A percentile compares a stretch with the other conserved stretches of the same genome.
Evolutionary conservation across 2,329 filamentous ascomycete species (phyloP).

Genomic region (Curvularia sp.): DNA sequence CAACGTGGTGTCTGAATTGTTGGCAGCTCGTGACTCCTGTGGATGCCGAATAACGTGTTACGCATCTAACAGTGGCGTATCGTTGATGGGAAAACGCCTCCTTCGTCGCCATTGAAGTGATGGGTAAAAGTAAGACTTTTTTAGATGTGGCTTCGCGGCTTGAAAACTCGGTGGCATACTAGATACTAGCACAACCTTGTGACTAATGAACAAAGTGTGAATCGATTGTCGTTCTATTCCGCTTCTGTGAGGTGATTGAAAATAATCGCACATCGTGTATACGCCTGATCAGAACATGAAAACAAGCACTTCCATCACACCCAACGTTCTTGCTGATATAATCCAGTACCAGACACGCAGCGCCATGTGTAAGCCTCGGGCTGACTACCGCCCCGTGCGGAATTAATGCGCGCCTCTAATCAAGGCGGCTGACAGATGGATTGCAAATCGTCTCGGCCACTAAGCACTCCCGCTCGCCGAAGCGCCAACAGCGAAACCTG

Average conservation of each 20-base stretch:
- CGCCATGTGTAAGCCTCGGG: background rate
- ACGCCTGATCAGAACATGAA: background rate
- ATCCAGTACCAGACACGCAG: background rate
- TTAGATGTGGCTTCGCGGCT: background rate
- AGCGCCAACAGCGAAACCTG: background rate
- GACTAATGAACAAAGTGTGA: background rate
- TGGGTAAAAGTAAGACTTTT: background rate
- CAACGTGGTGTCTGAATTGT: background rate
- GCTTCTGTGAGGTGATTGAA: background rate
- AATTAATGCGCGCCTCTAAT: slow-evolving; percentile 5
- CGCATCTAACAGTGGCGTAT: background rate
- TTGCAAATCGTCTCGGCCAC: slow-evolving; percentile 11
- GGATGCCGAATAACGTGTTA: background rate
- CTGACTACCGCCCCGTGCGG: slow-evolving; percentile 4
- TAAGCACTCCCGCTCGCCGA: slow-evolving; percentile 1
- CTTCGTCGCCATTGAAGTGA: background rate
- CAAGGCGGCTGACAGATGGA: slow-evolving; percentile 11
- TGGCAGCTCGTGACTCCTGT: background rate
- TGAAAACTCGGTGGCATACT: background rate
- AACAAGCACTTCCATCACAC: background rate
- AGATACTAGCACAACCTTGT: too few species aligned
- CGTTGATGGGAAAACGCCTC: background rate
- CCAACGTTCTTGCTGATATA: background rate
- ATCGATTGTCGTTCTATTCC: background rate
- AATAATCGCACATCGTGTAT: background rate